Conservation (phyloP, 2,329 filamentous ascomycete genomes). For the Tolypocladium tropicale region DNA sequence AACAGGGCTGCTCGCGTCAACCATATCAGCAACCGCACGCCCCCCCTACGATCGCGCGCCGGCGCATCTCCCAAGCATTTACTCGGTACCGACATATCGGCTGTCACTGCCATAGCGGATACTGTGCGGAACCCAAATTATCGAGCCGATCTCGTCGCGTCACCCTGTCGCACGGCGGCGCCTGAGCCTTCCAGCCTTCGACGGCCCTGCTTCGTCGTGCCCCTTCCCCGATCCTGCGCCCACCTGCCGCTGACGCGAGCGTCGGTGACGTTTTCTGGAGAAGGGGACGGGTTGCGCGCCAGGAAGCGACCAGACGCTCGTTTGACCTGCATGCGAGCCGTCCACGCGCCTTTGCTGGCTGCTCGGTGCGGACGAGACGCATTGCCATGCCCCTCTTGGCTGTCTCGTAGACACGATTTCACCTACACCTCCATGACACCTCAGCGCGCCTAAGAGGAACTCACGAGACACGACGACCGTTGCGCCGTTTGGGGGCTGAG, state of each 20-base stretch:
- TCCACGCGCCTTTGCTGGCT: constrained; percentile 6
- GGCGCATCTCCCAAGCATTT: not conserved
- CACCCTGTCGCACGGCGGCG: not conserved
- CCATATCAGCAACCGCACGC: not conserved
- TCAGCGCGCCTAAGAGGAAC: constrained; percentile 5
- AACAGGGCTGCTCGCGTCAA: not conserved
- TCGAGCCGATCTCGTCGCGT: not conserved
- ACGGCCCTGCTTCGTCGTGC: not conserved
- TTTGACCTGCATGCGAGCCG: constrained; percentile 3
- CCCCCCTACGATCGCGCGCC: not conserved
- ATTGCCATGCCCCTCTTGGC: constrained; percentile 11
- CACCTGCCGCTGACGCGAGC: not conserved
- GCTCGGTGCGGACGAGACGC: constrained; percentile 11
- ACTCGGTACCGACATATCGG: not conserved
- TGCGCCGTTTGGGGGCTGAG: constrained; percentile 8
- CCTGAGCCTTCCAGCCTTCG: not conserved
- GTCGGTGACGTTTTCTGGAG: not conserved
- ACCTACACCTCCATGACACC: constrained; percentile 9
- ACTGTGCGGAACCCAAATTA: not conserved
- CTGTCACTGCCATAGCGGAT: not conserved
- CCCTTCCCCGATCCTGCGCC: not conserved
- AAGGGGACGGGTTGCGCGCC: not conserved
- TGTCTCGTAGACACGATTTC: constrained; percentile 6
- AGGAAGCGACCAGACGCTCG: not conserved
- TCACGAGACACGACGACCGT: constrained; percentile 5